These are phyloP conservation scores for Cymbidium sinense DNA, from an alignment of 106 monocot species.

Conservation along the genomic window DNA sequence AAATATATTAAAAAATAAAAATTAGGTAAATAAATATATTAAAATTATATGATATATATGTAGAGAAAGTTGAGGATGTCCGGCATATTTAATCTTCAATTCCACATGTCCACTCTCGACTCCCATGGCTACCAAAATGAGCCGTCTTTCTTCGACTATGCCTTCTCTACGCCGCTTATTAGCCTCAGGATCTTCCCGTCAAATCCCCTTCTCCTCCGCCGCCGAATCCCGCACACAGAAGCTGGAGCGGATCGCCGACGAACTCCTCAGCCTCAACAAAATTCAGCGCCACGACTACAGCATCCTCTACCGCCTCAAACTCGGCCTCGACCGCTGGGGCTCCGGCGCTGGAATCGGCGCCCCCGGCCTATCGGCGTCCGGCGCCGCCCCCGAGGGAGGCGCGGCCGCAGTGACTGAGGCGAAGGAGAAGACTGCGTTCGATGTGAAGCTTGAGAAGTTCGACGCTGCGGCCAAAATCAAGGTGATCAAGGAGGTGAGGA, in stretches of 20 bases:
- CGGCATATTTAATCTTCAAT: too few species aligned
- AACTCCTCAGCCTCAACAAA: conserved; percentile 59
- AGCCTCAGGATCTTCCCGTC: neutral
- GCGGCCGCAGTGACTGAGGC: conserved; percentile 32
- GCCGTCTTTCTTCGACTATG: neutral
- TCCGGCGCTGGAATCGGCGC: conserved; percentile 17
- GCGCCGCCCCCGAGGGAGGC: neutral
- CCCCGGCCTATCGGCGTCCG: neutral
- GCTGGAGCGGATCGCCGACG: conserved; percentile 81
- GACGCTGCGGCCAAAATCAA: conserved; percentile 82
- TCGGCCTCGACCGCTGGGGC: conserved; percentile 60
- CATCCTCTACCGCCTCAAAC: conserved; percentile 74
- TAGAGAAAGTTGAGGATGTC: too few species aligned
- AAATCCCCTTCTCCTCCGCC: conserved; percentile 12
- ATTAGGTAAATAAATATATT: too few species aligned
- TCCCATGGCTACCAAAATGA: neutral
- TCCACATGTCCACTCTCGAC: too few species aligned
- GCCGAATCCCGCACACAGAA: conserved; percentile 39
- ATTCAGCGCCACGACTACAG: conserved; percentile 76
- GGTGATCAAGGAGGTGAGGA: conserved; percentile 90
- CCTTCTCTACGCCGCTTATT: conserved; percentile 19
- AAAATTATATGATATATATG: too few species aligned
- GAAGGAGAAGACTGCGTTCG: conserved; percentile 84
- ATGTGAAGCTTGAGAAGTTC: conserved; percentile 85
- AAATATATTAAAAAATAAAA: too few species aligned